Percentiles rank a stretch among this genome's conserved stretches.
phyloP scores from a whole-genome alignment of 75 land plant species.

The Picea sitchensis region DNA sequence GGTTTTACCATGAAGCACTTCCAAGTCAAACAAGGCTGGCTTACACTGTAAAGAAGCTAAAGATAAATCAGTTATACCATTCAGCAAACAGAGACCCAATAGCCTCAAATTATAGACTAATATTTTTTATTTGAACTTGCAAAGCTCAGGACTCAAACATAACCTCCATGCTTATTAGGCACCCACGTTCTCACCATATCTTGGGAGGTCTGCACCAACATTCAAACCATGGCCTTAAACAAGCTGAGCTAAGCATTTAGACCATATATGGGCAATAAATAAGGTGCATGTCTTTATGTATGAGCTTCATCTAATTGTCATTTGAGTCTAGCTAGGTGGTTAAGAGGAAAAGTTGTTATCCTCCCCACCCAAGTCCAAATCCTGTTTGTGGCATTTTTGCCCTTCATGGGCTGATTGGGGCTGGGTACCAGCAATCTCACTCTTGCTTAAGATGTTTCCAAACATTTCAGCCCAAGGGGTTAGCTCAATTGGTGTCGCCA shows the following conservation, averaged over 20 bases:
- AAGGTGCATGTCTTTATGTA: not conserved
- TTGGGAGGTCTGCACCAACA: too few relatives aligned
- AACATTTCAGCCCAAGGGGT: too few relatives aligned
- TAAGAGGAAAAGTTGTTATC: too few relatives aligned
- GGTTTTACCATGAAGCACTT: not conserved
- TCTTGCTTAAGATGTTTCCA: too few relatives aligned
- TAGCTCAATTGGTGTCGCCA: too few relatives aligned
- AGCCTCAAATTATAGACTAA: slow-evolving; percentile 2
- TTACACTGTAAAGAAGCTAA: not conserved
- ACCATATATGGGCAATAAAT: not conserved
- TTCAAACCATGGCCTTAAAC: not conserved
- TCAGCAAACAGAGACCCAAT: not conserved
- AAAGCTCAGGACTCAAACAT: too few relatives aligned
- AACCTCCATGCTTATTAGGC: too few relatives aligned
- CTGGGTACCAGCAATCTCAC: not conserved
- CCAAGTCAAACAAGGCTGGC: not conserved
- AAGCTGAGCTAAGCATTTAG: not conserved
- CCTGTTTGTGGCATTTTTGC: too few relatives aligned
- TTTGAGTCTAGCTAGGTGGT: too few relatives aligned
- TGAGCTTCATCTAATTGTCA: not conserved
- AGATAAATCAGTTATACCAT: not conserved
- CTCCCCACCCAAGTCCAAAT: too few relatives aligned
- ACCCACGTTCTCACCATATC: too few relatives aligned
- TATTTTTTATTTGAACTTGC: not conserved
- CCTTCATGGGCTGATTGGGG: too few relatives aligned